Evolutionary conservation across 306 rosid genomes (phyloP).

Genomic region (Begonia peltatifolia): DNA sequence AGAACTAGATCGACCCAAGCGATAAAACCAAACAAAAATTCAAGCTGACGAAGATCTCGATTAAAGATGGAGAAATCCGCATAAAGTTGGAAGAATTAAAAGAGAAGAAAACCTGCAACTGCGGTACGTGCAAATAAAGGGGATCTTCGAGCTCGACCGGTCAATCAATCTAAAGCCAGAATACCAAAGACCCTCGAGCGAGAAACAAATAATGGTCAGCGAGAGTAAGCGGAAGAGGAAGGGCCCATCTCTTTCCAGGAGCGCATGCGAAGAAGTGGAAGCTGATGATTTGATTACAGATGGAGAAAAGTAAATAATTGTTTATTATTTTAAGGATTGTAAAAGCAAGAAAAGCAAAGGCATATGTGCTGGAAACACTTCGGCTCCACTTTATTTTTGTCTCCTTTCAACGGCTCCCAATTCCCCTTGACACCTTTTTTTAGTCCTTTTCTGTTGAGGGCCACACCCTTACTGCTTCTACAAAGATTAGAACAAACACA

Average conservation of each 20-base stretch:
- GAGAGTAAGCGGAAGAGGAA: background rate
- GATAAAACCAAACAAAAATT: too few relatives aligned
- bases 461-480: too few relatives aligned
- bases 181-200: too few relatives aligned
- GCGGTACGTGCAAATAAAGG: too few relatives aligned
- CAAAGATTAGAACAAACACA: too few relatives aligned
- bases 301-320: background rate
- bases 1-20: too few relatives aligned
- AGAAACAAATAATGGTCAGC: background rate
- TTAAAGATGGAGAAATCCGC: too few relatives aligned
- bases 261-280: background rate
- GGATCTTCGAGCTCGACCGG: too few relatives aligned
- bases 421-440: conserved; percentile 9
- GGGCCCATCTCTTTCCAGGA: background rate
- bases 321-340: background rate
- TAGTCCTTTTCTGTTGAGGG: background rate
- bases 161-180: too few relatives aligned
- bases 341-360: background rate
- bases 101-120: too few relatives aligned
- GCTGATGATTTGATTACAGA: background rate
- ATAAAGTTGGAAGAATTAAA: too few relatives aligned
- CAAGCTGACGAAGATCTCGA: too few relatives aligned
- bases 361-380: conserved; percentile 20
- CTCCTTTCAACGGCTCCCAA: conserved; percentile 7
- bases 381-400: conserved; percentile 20